These are phyloP conservation scores for Pythium aphanidermatum DNA, from an alignment of 352 stramenopile genomes.

Conservation along the genomic window DNA sequence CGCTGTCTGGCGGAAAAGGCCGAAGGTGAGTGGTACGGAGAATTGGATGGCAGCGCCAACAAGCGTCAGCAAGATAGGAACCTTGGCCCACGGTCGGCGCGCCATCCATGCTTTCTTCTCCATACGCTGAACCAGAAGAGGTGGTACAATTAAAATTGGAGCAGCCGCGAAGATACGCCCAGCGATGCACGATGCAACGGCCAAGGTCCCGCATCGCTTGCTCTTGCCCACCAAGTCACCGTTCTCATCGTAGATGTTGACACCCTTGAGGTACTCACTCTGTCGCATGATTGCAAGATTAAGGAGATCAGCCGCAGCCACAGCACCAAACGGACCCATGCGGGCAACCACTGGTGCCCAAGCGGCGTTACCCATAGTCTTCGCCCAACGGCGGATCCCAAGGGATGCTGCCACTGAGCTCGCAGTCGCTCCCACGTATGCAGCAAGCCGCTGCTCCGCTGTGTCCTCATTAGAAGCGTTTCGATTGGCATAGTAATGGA, in stretches of 20 bases:
- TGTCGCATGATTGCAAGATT: conserved; percentile 85
- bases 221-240: conserved; percentile 74
- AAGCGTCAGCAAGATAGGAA: conserved; percentile 60
- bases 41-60: conserved; percentile 78
- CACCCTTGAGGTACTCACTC: conserved; percentile 74
- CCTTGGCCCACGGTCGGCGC: conserved; percentile 43
- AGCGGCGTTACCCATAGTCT: conserved; percentile 33
- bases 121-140: conserved; percentile 49
- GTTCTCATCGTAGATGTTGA: conserved; percentile 79
- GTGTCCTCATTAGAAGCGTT: conserved; percentile 84
- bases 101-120: conserved; percentile 39
- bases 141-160: conserved; percentile 73
- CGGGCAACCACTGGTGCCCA: conserved; percentile 51
- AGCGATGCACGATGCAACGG: conserved; percentile 66
- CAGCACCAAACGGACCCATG: conserved; percentile 71
- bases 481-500: conserved; percentile 88
- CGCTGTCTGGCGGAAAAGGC: conserved; percentile 77
- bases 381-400: conserved; percentile 51
- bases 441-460: conserved; percentile 48
- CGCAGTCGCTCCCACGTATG: conserved; percentile 68
- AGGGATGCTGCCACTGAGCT: conserved; percentile 73
- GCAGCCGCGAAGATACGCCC: conserved; percentile 75
- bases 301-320: conserved; percentile 77
- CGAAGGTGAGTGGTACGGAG: conserved; percentile 82
- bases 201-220: conserved; percentile 60